Conservation (phyloP, 139 green algal species). For the Pseudopediastrum boryanum region DNA sequence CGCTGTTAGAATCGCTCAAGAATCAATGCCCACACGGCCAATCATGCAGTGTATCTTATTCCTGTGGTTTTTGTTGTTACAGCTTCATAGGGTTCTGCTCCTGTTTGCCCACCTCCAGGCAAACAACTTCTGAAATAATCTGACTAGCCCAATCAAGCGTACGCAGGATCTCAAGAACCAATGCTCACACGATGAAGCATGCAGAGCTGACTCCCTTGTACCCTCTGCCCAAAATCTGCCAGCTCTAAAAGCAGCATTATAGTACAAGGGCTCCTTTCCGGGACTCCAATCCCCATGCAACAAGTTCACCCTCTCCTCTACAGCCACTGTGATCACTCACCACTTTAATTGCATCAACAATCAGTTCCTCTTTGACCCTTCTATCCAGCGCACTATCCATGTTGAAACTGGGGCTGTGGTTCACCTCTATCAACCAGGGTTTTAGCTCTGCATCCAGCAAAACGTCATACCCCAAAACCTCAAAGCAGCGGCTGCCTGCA, state of each 20-base stretch:
- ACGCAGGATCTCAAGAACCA: not conserved
- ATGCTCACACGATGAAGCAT: not conserved
- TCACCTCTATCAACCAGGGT: conserved; percentile 88
- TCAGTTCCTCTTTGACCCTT: conserved; percentile 57
- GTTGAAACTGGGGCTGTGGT: conserved; percentile 82
- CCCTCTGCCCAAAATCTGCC: conserved; percentile 27
- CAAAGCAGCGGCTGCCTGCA: conserved; percentile 77
- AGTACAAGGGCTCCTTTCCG: too few relatives aligned
- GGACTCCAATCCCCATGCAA: conserved; percentile 58
- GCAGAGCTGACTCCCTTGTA: not conserved
- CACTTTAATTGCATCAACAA: conserved; percentile 44
- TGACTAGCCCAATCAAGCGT: too few relatives aligned
- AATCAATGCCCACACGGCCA: too few relatives aligned
- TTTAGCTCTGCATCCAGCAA: conserved; percentile 69
- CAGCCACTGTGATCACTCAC: conserved; percentile 6
- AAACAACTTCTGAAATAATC: too few relatives aligned
- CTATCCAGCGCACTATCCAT: conserved; percentile 75
- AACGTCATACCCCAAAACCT: conserved; percentile 71
- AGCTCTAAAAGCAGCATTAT: conserved; percentile 52
- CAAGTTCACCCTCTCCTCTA: not conserved
- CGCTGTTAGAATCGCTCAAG: too few relatives aligned
- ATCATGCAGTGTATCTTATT: too few relatives aligned
- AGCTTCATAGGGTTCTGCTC: too few relatives aligned
- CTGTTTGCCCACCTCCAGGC: too few relatives aligned
- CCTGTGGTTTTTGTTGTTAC: too few relatives aligned